These are phyloP conservation scores for Didymella keratinophila DNA, from an alignment of 2,329 filamentous ascomycete species.

Conservation along the genomic window DNA sequence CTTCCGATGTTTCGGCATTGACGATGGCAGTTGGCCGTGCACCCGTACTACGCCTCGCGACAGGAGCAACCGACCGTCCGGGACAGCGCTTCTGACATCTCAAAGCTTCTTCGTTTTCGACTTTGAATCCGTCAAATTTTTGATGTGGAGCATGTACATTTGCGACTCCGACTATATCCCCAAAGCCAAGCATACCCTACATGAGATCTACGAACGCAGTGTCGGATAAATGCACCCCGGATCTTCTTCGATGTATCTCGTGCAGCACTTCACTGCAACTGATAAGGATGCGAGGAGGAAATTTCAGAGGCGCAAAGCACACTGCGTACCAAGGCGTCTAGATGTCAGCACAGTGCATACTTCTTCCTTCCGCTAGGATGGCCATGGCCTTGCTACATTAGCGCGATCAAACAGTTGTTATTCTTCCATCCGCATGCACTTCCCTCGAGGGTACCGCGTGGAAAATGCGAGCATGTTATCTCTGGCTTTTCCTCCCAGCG, in stretches of 20 bases:
- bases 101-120: background rate
- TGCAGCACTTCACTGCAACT: background rate
- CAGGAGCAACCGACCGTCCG: background rate
- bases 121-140: background rate
- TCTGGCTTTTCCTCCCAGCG: background rate
- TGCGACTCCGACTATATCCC: background rate
- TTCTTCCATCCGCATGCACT: background rate
- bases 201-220: background rate
- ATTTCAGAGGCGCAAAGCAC: background rate
- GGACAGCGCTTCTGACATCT: background rate
- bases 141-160: background rate
- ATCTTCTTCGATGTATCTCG: slow-evolving; percentile 1
- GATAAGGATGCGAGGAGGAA: slow-evolving; percentile 5
- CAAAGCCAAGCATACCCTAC: background rate
- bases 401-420: background rate
- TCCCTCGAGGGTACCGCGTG: background rate
- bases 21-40: slow-evolving; percentile 2
- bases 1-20: slow-evolving; percentile 8
- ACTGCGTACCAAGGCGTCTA: background rate
- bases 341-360: background rate
- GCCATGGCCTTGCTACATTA: background rate
- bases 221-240: background rate
- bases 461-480: background rate
- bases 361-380: too few species aligned
- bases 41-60: background rate